These are phyloP conservation scores for Incumbomyces delicatus DNA, from an alignment of 2,329 filamentous ascomycete genomes.

Conservation along the genomic window DNA sequence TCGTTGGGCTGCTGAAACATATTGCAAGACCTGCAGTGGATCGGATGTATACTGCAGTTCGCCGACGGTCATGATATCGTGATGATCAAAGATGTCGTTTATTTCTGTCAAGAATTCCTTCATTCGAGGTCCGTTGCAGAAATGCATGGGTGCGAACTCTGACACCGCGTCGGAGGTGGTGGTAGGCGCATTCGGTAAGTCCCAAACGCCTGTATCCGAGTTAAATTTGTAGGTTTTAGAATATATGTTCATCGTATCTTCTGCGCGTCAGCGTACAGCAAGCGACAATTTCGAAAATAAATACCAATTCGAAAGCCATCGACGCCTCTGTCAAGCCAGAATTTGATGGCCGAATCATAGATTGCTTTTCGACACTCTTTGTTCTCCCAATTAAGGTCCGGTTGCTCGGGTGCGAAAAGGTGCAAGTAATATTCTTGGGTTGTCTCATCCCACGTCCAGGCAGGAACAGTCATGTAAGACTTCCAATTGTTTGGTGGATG, in stretches of 20 bases:
- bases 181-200: conserved; percentile 32
- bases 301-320: conserved; percentile 52
- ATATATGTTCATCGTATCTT: conserved; percentile 31
- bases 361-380: conserved; percentile 52
- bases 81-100: conserved; percentile 44
- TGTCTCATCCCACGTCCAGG: conserved; percentile 13
- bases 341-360: conserved; percentile 57
- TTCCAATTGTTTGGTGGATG: conserved; percentile 51
- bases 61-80: conserved; percentile 50
- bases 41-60: conserved; percentile 43
- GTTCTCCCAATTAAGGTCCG: conserved; percentile 72
- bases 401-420: conserved; percentile 61
- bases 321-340: conserved; percentile 63
- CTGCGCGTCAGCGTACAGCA: too few species aligned
- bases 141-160: conserved; percentile 29
- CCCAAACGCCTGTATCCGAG: too few species aligned
- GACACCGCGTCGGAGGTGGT: conserved; percentile 35
- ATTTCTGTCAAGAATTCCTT: conserved; percentile 49
- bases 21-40: conserved; percentile 38
- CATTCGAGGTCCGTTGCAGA: conserved; percentile 45
- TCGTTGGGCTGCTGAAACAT: conserved; percentile 41
- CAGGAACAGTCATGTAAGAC: conserved; percentile 26
- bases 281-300: too few species aligned
- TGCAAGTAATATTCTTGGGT: conserved; percentile 56
- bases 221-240: conserved; percentile 11